Percentiles rank a stretch among this genome's conserved stretches.
Conservation (phyloP, 2,329 filamentous ascomycete species). For the Xylariaceae sp. region DNA sequence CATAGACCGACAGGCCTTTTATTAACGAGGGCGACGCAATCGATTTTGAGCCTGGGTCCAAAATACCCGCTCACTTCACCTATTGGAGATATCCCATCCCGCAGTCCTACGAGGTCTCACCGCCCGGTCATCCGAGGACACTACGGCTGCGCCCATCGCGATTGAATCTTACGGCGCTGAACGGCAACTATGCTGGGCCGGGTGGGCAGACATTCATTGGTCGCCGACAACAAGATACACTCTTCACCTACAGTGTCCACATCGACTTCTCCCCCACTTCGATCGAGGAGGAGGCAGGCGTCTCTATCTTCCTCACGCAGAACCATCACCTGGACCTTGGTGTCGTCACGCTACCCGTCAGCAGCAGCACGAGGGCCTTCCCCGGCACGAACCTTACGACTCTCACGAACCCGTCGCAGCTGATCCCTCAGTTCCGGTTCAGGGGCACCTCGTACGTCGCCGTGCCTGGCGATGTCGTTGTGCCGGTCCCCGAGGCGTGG, state of each 20-base stretch:
- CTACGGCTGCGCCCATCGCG: slow-evolving; percentile 44
- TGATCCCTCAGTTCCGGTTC: slow-evolving; percentile 40
- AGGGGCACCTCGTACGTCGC: slow-evolving; percentile 36
- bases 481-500: slow-evolving; percentile 37
- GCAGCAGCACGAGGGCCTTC: slow-evolving; percentile 19
- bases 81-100: slow-evolving; percentile 50
- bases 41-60: slow-evolving; percentile 39
- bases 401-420: slow-evolving; percentile 5
- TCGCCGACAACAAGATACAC: slow-evolving; percentile 49
- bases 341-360: slow-evolving; percentile 31
- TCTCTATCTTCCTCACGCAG: slow-evolving; percentile 49
- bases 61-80: slow-evolving; percentile 49
- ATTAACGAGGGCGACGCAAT: slow-evolving; percentile 39
- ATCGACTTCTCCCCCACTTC: slow-evolving; percentile 36
- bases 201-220: slow-evolving; percentile 49
- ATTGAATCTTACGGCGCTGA: slow-evolving; percentile 50
- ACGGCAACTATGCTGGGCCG: slow-evolving; percentile 42
- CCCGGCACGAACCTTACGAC: slow-evolving; percentile 3
- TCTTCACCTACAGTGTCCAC: slow-evolving; percentile 47
- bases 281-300: slow-evolving; percentile 44
- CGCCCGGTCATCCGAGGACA: slow-evolving; percentile 34
- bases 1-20: slow-evolving; percentile 31
- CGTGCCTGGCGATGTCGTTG: slow-evolving; percentile 32
- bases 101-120: slow-evolving; percentile 42
- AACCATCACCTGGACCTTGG: slow-evolving; percentile 48